These are phyloP conservation scores for Metarhizium guizhouense DNA, from an alignment of 2,329 filamentous ascomycete genomes.

Conservation along the genomic window DNA sequence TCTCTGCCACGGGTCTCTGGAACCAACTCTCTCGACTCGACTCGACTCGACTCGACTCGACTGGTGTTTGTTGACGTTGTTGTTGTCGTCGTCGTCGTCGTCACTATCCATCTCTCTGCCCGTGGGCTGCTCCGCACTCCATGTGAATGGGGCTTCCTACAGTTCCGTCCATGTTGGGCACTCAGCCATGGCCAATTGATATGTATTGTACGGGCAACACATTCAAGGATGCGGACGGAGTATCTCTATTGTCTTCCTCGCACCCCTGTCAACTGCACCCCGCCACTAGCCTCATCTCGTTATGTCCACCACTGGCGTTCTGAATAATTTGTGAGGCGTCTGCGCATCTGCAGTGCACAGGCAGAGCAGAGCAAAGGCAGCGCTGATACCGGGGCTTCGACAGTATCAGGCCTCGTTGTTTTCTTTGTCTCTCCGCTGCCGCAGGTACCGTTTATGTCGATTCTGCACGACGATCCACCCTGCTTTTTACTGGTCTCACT, in stretches of 20 bases:
- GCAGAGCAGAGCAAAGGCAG: slow-evolving; percentile 8
- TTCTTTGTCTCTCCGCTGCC: slow-evolving; percentile 15
- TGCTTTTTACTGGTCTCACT: slow-evolving; percentile 10
- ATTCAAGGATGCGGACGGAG: not conserved
- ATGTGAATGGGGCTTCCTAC: not conserved
- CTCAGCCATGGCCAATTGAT: slow-evolving; percentile 2
- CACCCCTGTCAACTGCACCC: slow-evolving; percentile 3
- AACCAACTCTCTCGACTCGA: no score
- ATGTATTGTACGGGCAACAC: slow-evolving; percentile 2
- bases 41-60: no score
- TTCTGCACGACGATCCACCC: slow-evolving; percentile 20
- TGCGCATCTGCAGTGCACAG: slow-evolving; percentile 5
- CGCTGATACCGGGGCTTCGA: slow-evolving; percentile 6
- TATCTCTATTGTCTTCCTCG: slow-evolving; percentile 8
- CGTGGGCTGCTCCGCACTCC: not conserved
- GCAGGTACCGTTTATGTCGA: slow-evolving; percentile 22
- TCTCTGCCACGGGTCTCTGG: no score
- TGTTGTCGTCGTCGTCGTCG: not conserved
- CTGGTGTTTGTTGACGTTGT: no score
- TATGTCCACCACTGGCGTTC: not conserved
- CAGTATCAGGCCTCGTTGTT: slow-evolving; percentile 7
- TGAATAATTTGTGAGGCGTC: slow-evolving; percentile 1
- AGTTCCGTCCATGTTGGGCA: not conserved
- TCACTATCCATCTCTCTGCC: not conserved
- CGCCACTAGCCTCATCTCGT: slow-evolving; percentile 7